phyloP scores from a whole-genome alignment of 2,329 filamentous ascomycete species.

The Sporothrix curviconia region DNA sequence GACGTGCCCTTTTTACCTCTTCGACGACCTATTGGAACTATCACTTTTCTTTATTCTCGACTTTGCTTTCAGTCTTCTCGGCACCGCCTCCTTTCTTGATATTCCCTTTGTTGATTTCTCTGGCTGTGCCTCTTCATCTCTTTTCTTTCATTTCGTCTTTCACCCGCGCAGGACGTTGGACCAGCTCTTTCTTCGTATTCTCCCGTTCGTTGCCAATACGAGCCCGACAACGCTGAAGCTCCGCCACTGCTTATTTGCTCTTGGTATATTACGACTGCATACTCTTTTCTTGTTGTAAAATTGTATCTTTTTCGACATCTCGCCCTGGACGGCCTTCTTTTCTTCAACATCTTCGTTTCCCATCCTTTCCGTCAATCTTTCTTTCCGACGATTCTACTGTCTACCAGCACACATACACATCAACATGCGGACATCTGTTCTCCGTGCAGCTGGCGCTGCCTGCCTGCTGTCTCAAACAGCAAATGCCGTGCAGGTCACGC shows the following conservation, averaged over 20 bases:
- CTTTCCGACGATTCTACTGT: no score
- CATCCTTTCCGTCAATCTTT: not conserved
- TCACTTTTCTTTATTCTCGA: not conserved
- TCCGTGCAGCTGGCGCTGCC: conserved; percentile 10
- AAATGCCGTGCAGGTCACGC: conserved; percentile 16
- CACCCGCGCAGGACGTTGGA: not conserved
- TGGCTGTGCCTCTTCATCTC: conserved; percentile 11
- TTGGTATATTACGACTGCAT: not conserved
- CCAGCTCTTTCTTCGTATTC: not conserved
- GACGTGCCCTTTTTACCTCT: conserved; percentile 16
- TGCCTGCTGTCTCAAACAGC: conserved; percentile 17
- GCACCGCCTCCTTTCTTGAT: not conserved
- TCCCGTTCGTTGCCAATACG: not conserved
- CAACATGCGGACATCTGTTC: conserved; percentile 5
- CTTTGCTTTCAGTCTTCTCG: not conserved
- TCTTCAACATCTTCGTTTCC: conserved; percentile 1
- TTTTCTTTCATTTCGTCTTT: not conserved
- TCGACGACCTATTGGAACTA: no score
- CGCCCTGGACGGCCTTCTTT: conserved; percentile 10
- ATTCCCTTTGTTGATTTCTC: not conserved
- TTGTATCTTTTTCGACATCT: conserved; percentile 1
- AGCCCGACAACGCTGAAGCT: not conserved
- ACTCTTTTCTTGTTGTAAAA: no score
- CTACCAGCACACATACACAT: not conserved
- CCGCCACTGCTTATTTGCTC: not conserved